phyloP scores from a whole-genome alignment of 768 basidiomycete species.

The Tulasnella sp. region DNA sequence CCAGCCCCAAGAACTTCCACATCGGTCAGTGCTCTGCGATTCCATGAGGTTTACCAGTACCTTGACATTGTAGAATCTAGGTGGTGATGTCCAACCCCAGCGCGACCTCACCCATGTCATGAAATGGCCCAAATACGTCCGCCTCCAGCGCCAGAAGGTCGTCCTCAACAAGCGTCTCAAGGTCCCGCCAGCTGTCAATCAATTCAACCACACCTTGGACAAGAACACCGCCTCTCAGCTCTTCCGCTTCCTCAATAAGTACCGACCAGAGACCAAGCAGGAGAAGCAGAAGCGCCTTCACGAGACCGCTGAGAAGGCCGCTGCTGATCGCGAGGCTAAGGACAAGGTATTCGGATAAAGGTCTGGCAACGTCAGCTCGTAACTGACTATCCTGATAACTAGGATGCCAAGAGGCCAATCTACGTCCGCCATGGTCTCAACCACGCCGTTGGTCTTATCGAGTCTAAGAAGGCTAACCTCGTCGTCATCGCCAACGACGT shows the following conservation, averaged over 20 bases:
- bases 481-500: constrained; percentile 97
- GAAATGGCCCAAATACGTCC: constrained; percentile 99
- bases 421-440: constrained; percentile 96
- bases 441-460: constrained; percentile 89
- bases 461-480: constrained; percentile 94
- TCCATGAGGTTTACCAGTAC: not conserved
- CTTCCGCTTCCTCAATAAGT: constrained; percentile 98
- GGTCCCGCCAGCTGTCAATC: constrained; percentile 95
- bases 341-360: constrained; percentile 26
- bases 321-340: constrained; percentile 56
- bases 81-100: constrained; percentile 85
- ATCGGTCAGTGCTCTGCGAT: constrained; percentile 51
- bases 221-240: constrained; percentile 98
- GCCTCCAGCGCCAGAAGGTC: constrained; percentile 96
- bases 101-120: constrained; percentile 93
- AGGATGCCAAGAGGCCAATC: constrained; percentile 89
- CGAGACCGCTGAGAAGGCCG: constrained; percentile 61
- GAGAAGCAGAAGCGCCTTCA: constrained; percentile 95
- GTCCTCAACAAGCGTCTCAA: constrained; percentile 96
- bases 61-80: constrained; percentile 30
- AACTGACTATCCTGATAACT: not conserved
- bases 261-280: constrained; percentile 85
- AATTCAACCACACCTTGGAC: constrained; percentile 91
- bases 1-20: constrained; percentile 83
- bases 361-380: constrained; percentile 20